phyloP scores from a whole-genome alignment of 2,329 filamentous ascomycete species.

The Venturia carpophila region DNA sequence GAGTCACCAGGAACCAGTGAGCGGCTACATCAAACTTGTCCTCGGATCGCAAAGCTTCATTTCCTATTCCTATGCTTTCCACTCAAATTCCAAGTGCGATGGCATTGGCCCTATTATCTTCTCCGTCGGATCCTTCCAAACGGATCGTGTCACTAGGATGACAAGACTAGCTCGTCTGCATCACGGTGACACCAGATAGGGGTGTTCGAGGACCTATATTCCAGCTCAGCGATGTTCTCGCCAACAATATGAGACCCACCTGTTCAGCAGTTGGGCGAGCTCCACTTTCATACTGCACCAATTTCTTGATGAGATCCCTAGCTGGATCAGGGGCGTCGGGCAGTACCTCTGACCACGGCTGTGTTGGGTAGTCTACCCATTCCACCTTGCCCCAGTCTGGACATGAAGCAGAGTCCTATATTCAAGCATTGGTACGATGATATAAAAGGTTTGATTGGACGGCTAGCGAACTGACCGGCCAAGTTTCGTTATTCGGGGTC shows the following conservation, averaged over 20 bases:
- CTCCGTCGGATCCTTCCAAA: too few species aligned
- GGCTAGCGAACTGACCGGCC: slow-evolving; percentile 56
- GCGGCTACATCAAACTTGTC: too few species aligned
- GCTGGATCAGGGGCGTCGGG: slow-evolving; percentile 51
- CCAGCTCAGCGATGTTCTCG: background rate
- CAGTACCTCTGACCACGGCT: slow-evolving; percentile 63
- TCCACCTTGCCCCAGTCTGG: slow-evolving; percentile 82
- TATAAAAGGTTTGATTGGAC: background rate
- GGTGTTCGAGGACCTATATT: slow-evolving; percentile 9
- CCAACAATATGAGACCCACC: slow-evolving; percentile 33
- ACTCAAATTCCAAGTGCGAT: too few species aligned
- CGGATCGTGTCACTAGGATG: too few species aligned
- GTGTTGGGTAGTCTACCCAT: slow-evolving; percentile 65
- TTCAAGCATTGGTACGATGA: slow-evolving; percentile 19
- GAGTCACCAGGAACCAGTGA: too few species aligned
- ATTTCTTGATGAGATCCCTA: slow-evolving; percentile 55
- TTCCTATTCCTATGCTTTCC: too few species aligned
- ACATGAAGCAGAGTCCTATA: slow-evolving; percentile 55
- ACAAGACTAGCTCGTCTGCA: background rate
- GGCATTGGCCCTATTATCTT: too few species aligned
- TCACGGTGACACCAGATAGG: background rate
- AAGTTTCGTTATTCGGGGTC: slow-evolving; percentile 69
- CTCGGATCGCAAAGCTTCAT: too few species aligned
- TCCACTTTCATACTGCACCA: slow-evolving; percentile 67
- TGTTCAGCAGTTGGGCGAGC: slow-evolving; percentile 58